These are phyloP conservation scores for Hypocrella siamensis DNA, from an alignment of 2,329 filamentous ascomycete species.

Conservation along the genomic window DNA sequence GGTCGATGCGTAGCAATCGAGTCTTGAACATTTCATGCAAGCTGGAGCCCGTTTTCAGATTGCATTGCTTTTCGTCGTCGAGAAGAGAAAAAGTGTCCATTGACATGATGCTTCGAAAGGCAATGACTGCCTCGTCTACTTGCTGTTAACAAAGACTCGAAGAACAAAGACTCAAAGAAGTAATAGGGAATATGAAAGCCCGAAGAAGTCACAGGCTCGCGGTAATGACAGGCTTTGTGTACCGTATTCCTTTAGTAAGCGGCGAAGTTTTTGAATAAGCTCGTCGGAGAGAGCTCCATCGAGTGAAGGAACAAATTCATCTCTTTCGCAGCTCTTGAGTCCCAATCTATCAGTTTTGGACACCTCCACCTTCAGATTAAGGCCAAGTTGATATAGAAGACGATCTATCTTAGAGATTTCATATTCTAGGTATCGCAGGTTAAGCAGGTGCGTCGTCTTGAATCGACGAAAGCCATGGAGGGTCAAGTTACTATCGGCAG, in stretches of 20 bases:
- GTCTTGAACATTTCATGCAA: background rate
- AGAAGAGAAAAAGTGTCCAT: background rate
- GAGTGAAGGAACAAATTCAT: background rate
- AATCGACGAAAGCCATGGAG: conserved; percentile 13
- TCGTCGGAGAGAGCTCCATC: background rate
- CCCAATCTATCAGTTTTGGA: background rate
- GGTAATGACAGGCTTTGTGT: too few relatives aligned
- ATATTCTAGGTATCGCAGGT: conserved; percentile 9
- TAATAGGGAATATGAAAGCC: too few relatives aligned
- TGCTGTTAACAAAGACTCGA: background rate
- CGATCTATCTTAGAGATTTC: conserved; percentile 16
- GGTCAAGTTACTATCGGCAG: conserved; percentile 11
- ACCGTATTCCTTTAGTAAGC: background rate
- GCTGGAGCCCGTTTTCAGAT: background rate
- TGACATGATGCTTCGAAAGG: background rate
- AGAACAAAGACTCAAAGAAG: background rate
- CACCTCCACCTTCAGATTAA: background rate
- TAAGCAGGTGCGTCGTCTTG: conserved; percentile 15
- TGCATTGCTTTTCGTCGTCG: background rate
- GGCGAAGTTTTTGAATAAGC: background rate
- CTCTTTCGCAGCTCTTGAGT: background rate
- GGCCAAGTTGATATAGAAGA: conserved; percentile 12
- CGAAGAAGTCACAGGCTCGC: too few relatives aligned
- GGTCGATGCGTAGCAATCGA: background rate
- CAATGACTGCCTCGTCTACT: background rate